Evolutionary conservation across 1,139 yeast genomes (phyloP), one percentile per base, ranked within the genome.

Genomic region (Arxiozyma heterogenica): DNA sequence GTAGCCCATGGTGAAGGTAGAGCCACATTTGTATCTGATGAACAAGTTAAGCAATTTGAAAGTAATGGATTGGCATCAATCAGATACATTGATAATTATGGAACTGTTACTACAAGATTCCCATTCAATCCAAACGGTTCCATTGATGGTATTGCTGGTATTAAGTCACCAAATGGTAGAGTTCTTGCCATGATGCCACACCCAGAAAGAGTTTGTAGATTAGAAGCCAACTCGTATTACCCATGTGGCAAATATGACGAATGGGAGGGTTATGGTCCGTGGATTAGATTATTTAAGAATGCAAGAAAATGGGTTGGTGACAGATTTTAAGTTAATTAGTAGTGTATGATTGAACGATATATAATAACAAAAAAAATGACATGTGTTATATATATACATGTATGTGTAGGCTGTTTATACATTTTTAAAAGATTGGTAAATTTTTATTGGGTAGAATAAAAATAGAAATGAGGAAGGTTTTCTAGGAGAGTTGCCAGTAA

Each of bases 1-100:
- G 98, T 93, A 61, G 98, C 99, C 6, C 99, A 94, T 67, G 98
- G 98, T 64, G 99, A 94, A 75, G 99, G 99, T 64, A 82, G 90
- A 63, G 98, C 97, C 22, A 73, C 77, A 50, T 94, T 91, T 70
- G 61, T 71, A 20, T 52, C 57, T 38, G 57, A 57, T 9, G 76
- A 74, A 34, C 75, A 76, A 53, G 70, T 74, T 58, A 73, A 77
- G 58, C 64, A 73, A 18, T 78, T 83, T 64, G 75, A 78, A 54
- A 69, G 73, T 50, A 75, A 78, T 56, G 78, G 79, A 1, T 75
- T 84, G 56, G 77, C 79, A 49, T 84, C 85, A 50, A 78, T 91
- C 52, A 81, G 88, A 70, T 94, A 81, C 66, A 88, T 91, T 58
- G 97, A 93, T 72, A 91, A 93, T 75, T 87, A 89, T 68, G 97